Percentiles rank a stretch among this genome's conserved stretches.
phyloP scores from a whole-genome alignment of 805 yeast genomes.

The Candida arabinofermentans region DNA sequence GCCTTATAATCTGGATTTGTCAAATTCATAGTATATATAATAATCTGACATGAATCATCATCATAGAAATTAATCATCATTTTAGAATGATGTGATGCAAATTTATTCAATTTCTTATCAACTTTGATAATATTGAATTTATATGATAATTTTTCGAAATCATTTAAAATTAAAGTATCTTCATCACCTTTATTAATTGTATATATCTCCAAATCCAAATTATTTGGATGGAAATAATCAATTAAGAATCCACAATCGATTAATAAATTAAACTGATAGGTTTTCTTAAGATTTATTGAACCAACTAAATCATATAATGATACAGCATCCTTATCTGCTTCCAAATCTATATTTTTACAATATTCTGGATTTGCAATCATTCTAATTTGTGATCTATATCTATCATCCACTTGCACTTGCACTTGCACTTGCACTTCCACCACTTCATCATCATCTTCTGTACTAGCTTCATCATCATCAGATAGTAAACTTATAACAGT shows the following conservation, averaged over 20 bases:
- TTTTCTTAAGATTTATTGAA: conserved; percentile 15
- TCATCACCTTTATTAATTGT: conserved; percentile 32
- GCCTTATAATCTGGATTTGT: conserved; percentile 49
- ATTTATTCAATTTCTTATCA: conserved; percentile 25
- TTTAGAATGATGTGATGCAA: conserved; percentile 60
- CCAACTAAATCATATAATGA: conserved; percentile 26
- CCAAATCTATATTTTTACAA: conserved; percentile 15
- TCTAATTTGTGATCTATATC: conserved; percentile 24
- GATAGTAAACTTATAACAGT: neutral
- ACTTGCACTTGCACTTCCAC: neutral
- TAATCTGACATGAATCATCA: conserved; percentile 44
- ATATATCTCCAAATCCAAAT: conserved; percentile 15
- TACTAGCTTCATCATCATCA: neutral
- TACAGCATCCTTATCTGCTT: conserved; percentile 26
- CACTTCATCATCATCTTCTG: neutral
- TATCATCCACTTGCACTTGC: neutral
- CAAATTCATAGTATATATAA: conserved; percentile 57
- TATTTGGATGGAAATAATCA: conserved; percentile 19
- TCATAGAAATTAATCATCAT: conserved; percentile 55
- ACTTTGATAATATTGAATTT: conserved; percentile 29
- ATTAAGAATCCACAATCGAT: conserved; percentile 27
- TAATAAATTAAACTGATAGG: conserved; percentile 33
- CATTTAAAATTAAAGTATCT: conserved; percentile 30
- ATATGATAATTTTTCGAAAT: conserved; percentile 25
- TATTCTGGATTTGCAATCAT: conserved; percentile 22